Evolutionary conservation across 2,329 filamentous ascomycete species (phyloP), one percentile per base, ranked within the genome.

Genomic region (Penicillium sp.): DNA sequence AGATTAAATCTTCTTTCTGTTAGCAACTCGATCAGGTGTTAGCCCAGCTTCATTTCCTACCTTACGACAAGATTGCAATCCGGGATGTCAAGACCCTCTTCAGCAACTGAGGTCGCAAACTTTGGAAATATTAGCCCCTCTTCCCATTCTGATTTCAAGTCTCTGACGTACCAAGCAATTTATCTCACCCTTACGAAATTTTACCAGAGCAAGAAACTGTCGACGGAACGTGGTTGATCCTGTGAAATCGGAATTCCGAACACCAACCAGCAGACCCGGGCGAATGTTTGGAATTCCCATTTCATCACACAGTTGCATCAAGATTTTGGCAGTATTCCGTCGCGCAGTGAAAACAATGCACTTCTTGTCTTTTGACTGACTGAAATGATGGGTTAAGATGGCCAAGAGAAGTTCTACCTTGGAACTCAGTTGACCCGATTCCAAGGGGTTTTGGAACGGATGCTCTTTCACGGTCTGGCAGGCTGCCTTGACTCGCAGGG

Each of bases 321-420:
- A 78, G 16, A 96, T 74, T 19, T 85, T 83, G 1, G 93, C 93
- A 0, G 92, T 93, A 62, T 89, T 86, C 42, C 92, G 83, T 69
- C 89, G 83, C 59, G 91, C 82, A 0, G 96, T 92, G 72, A 99
- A 98, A 0, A 98, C 85, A 54, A 99, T 96, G 68, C 92, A 96
- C 59, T 88, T 87, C 27, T 82, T 79, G 7, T 86, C 80, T 1
- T 80, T 81, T 3, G 79, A 75, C 2, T 80, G 73, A 31, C 82
- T 76, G 66, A 92, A 97, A 50, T 88, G 82, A 8, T 84, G 73
- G 3, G 74, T 70, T 1, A 98, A 78, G 54, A 87, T 85, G 2
- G 78, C 69, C 23, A 85, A 71, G 0, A 98, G 82, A 5, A 81
- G 66, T 4, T 83, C 73, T 0, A 93, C 87, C 72, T 98, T 99